Conservation (phyloP, 305 asterid genomes). For the Euphrasia arctica region DNA sequence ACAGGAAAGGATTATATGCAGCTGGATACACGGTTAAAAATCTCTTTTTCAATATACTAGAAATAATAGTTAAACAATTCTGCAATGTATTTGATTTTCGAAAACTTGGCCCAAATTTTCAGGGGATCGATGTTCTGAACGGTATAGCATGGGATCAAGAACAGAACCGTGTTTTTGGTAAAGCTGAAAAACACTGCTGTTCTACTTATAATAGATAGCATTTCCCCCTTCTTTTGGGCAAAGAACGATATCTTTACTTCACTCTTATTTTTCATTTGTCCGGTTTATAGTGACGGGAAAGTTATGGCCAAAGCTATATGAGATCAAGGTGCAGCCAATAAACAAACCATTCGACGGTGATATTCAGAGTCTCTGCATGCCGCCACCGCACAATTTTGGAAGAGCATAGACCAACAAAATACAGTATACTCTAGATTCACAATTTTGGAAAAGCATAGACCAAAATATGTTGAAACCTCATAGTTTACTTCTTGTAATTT, state of each 20-base stretch:
- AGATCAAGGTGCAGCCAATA: conserved; percentile 50
- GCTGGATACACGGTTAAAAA: conserved; percentile 48
- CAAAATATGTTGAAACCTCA: no score
- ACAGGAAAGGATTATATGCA: conserved; percentile 49
- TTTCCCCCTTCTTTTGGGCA: not conserved
- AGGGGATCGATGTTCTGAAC: conserved; percentile 60
- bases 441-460: no score
- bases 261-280: not conserved
- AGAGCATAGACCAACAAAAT: not conserved
- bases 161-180: conserved; percentile 50
- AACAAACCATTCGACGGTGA: conserved; percentile 39
- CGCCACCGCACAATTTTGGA: conserved; percentile 30
- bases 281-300: conserved; percentile 60
- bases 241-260: not conserved
- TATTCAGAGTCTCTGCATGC: conserved; percentile 47
- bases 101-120: conserved; percentile 25
- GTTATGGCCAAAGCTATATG: conserved; percentile 70
- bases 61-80: no score
- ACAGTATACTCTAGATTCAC: no score
- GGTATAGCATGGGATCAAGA: conserved; percentile 75
- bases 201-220: not conserved
- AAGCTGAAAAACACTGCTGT: not conserved
- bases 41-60: not conserved
- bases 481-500: no score
- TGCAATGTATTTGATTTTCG: conserved; percentile 1